Conservation (phyloP, 2,329 filamentous ascomycete species). For the Phaeoacremonium minimum region DNA sequence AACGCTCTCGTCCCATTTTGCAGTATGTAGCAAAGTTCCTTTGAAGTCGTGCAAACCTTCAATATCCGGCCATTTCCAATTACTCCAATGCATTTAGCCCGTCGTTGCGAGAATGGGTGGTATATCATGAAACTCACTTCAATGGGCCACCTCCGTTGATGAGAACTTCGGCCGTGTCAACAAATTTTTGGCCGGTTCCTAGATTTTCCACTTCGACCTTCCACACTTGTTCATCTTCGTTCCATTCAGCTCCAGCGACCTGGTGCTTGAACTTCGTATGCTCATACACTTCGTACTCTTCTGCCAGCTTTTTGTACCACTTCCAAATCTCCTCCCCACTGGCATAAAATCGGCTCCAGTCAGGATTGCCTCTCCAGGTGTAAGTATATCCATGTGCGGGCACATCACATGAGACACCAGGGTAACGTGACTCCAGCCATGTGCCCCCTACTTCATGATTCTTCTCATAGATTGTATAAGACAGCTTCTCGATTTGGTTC, state of each 20-base stretch:
- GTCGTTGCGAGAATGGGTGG: no score
- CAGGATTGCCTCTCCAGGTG: constrained; percentile 45
- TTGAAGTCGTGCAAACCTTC: constrained; percentile 25
- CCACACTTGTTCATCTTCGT: constrained; percentile 1
- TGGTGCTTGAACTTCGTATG: constrained; percentile 6
- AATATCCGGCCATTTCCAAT: constrained; percentile 28
- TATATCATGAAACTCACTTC: not conserved
- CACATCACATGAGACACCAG: constrained; percentile 7
- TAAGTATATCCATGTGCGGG: constrained; percentile 42
- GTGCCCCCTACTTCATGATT: constrained; percentile 19
- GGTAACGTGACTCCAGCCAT: constrained; percentile 8
- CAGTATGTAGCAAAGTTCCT: constrained; percentile 25
- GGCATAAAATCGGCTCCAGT: constrained; percentile 51
- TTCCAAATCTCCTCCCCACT: constrained; percentile 42
- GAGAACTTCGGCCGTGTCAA: constrained; percentile 4
- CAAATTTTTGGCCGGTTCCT: constrained; percentile 1
- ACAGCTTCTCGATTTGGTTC: constrained; percentile 9
- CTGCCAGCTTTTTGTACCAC: constrained; percentile 6
- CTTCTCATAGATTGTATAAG: constrained; percentile 10
- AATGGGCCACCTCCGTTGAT: constrained; percentile 1
- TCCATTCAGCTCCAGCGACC: constrained; percentile 1
- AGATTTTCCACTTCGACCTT: constrained; percentile 4
- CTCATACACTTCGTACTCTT: constrained; percentile 8
- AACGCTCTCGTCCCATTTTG: constrained; percentile 20
- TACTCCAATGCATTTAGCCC: not conserved